phyloP scores from a whole-genome alignment of 106 monocot genomes.

The Allium sativum region DNA sequence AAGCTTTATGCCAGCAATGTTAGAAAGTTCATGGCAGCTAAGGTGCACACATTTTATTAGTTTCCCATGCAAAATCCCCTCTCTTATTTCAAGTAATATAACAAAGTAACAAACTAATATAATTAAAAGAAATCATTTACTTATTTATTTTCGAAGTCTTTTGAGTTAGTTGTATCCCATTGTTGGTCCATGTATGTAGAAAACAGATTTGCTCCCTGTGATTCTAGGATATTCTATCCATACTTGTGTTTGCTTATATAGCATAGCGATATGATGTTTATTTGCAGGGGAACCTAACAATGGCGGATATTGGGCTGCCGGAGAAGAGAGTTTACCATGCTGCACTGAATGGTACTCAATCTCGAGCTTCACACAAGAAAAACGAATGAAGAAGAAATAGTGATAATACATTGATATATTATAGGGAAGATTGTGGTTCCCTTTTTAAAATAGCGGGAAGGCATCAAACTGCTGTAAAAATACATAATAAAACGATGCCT shows the following conservation, averaged over 20 bases:
- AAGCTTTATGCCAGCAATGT: slow-evolving; percentile 82
- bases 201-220: not conserved
- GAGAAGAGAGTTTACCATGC: slow-evolving; percentile 75
- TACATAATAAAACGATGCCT: slow-evolving; percentile 8
- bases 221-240: not conserved
- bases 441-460: not conserved
- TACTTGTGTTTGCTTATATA: not conserved
- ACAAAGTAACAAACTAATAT: not conserved
- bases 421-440: not conserved
- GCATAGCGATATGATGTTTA: not conserved
- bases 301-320: slow-evolving; percentile 60
- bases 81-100: not conserved
- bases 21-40: slow-evolving; percentile 66
- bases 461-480: slow-evolving; percentile 9
- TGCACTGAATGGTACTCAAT: slow-evolving; percentile 60
- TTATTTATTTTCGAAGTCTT: not conserved
- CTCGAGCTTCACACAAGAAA: slow-evolving; percentile 68
- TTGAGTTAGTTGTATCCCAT: not conserved
- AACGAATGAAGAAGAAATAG: slow-evolving; percentile 44
- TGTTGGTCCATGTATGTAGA: not conserved
- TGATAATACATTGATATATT: slow-evolving; percentile 5
- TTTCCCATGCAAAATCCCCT: not conserved
- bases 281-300: slow-evolving; percentile 53
- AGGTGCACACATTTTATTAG: slow-evolving; percentile 39
- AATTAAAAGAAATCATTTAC: not conserved